Evolutionary conservation across 805 yeast species (phyloP), one percentile per base, ranked within the genome.

Genomic region (Candida ipomoeae): DNA sequence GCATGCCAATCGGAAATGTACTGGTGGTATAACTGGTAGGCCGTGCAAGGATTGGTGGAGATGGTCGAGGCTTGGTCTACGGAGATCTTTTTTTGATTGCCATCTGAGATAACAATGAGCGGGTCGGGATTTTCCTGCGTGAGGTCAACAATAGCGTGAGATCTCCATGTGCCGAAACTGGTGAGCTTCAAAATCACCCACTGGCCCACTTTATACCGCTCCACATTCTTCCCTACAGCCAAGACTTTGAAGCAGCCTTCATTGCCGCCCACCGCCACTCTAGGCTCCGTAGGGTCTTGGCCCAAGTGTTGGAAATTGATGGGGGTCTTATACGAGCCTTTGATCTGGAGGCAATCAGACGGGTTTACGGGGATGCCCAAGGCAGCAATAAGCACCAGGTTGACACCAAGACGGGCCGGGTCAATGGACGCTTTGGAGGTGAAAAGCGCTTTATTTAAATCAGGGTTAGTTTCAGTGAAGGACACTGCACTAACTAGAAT

Each of bases 201-300:
- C 42, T 60, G 62, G 6, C 64, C 97, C 1, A 71, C 69, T 41
- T 72, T 58, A 46, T 87, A 71, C 6, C 63, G 59, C 3, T 56
- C 52, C 8, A 82, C 87, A 14, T 67, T 60, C 8, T 75, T 57
- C 18, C 96, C 96, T 8, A 80, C 79, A 48, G 83, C 81, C n/a
- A 87, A 63, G n/a, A 92, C 84, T 63, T 89, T 86, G 63, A 88
- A 91, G 10, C 89, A 78, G 20, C 97, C 98, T 69, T 92, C 99
- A 65, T 94, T 94, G 48, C 99, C 99, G 35, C 91, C 89, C 43
- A 89, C 84, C 7, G 82, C 70, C 58, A 73, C 71, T 51, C 69
- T 73, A 20, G 71, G 62, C 4, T 74, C 75, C 52, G 67, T 65
- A 29, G 68, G 57, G 8, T 75, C 75, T 7, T 75, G 63, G 5